Conservation (phyloP, 2,329 filamentous ascomycete genomes). For the Huntiella savannae region DNA sequence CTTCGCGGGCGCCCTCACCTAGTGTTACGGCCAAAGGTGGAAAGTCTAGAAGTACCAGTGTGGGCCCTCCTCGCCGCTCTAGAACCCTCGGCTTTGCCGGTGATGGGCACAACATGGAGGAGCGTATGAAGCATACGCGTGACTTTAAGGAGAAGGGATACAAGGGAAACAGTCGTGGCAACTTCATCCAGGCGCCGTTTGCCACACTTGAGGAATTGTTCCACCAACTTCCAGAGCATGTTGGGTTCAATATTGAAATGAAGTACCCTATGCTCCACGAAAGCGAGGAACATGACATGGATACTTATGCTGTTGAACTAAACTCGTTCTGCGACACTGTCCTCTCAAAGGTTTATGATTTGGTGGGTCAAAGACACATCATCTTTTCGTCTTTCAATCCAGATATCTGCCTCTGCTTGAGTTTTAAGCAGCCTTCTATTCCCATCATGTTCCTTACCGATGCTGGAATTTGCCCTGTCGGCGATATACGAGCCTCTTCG, state of each 20-base stretch:
- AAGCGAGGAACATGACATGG: constrained; percentile 89
- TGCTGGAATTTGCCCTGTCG: constrained; percentile 60
- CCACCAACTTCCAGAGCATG: constrained; percentile 56
- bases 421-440: constrained; percentile 93
- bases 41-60: constrained; percentile 20
- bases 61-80: constrained; percentile 26
- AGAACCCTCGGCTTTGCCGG: constrained; percentile 35
- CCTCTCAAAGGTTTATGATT: constrained; percentile 72
- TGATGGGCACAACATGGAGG: constrained; percentile 31
- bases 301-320: constrained; percentile 84
- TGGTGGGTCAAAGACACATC: constrained; percentile 66
- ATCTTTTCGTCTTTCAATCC: constrained; percentile 97
- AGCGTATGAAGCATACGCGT: constrained; percentile 91
- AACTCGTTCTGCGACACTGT: constrained; percentile 95
- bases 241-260: constrained; percentile 97
- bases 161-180: constrained; percentile 86
- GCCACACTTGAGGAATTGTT: constrained; percentile 91
- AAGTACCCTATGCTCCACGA: constrained; percentile 98
- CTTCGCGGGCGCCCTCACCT: constrained; percentile 7
- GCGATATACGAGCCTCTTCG: constrained; percentile 76
- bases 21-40: not conserved
- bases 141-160: constrained; percentile 90
- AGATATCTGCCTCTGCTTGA: constrained; percentile 82
- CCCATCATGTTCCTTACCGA: constrained; percentile 90
- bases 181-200: constrained; percentile 90